A percentile compares a stretch with the other conserved stretches of the same genome.
Conservation (phyloP, 768 basidiomycete genomes). For the Pleurotus platypus region DNA sequence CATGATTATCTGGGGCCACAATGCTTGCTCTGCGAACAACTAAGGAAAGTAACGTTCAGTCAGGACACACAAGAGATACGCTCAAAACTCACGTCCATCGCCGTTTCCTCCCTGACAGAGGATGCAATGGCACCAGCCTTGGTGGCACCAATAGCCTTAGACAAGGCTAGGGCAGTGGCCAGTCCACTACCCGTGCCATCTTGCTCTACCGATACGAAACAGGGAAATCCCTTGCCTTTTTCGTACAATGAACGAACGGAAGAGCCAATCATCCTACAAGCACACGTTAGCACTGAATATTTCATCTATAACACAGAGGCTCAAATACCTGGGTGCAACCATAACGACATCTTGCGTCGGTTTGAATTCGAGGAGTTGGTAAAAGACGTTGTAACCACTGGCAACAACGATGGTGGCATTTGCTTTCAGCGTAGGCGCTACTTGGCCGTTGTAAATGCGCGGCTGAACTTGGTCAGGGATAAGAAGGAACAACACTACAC, state of each 20-base stretch:
- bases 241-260: conserved; percentile 59
- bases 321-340: conserved; percentile 56
- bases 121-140: conserved; percentile 63
- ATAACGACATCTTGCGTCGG: conserved; percentile 57
- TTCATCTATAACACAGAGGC: neutral
- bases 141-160: conserved; percentile 57
- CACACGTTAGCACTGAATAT: neutral
- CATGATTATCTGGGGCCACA: conserved; percentile 68
- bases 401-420: conserved; percentile 52
- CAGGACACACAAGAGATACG: neutral
- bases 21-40: conserved; percentile 43
- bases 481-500: conserved; percentile 53
- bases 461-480: conserved; percentile 66
- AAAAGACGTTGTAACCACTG: conserved; percentile 66
- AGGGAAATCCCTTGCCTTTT: conserved; percentile 60
- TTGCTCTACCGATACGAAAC: conserved; percentile 63
- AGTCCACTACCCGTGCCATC: conserved; percentile 50
- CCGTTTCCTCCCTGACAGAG: conserved; percentile 58
- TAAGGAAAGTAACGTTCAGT: neutral
- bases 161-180: conserved; percentile 45
- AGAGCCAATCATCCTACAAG: conserved; percentile 58
- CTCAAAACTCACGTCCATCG: conserved; percentile 42
- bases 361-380: conserved; percentile 51
- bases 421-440: conserved; percentile 48
- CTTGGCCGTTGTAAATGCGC: conserved; percentile 52